phyloP scores from a whole-genome alignment of 495 filamentous ascomycete genomes.

The Aspergillus conjunctus region DNA sequence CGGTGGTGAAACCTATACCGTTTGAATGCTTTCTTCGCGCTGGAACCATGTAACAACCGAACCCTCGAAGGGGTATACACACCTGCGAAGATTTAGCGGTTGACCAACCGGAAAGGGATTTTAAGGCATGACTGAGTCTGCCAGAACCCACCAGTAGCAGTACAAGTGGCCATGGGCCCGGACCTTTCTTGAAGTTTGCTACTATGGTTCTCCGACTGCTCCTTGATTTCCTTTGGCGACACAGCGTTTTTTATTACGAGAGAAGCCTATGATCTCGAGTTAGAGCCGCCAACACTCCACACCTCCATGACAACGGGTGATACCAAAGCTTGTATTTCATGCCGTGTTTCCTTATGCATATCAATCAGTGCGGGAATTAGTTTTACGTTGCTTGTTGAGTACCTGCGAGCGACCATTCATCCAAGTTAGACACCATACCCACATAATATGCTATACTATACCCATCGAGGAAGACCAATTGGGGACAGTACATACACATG shows the following conservation, averaged over 20 bases:
- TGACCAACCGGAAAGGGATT: neutral
- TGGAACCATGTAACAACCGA: neutral
- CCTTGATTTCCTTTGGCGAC: too few species aligned
- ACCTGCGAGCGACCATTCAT: neutral
- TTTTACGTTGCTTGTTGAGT: neutral
- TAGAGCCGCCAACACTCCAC: neutral
- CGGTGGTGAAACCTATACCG: neutral
- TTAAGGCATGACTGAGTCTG: too few species aligned
- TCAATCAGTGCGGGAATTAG: neutral
- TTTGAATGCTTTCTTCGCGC: neutral
- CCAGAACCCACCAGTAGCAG: too few species aligned
- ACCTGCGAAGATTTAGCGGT: neutral
- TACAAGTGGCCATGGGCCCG: too few species aligned
- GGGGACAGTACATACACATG: slow-evolving; percentile 2
- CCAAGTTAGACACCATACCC: neutral
- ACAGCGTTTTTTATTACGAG: neutral
- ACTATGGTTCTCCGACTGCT: too few species aligned
- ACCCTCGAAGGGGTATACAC: neutral
- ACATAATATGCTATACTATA: neutral
- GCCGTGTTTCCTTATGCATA: slow-evolving; percentile 3
- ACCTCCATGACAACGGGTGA: too few species aligned
- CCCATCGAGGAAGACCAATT: neutral
- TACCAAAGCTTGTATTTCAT: slow-evolving; percentile 7
- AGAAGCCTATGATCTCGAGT: neutral
- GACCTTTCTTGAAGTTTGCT: too few species aligned